phyloP scores from a whole-genome alignment of 2,329 filamentous ascomycete species.

The Colletotrichum spinosum region DNA sequence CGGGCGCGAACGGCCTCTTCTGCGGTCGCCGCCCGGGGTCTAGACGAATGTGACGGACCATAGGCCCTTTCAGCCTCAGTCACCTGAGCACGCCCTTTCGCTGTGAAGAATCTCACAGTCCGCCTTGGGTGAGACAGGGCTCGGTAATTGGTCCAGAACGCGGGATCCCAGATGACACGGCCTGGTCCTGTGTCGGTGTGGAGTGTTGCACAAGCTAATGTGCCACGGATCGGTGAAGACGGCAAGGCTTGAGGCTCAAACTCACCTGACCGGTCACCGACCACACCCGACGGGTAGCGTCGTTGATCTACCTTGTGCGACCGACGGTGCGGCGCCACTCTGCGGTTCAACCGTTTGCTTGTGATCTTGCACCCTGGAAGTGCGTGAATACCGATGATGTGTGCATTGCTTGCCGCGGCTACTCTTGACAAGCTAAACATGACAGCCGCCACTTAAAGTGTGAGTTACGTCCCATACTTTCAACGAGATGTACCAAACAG shows the following conservation, averaged over 20 bases:
- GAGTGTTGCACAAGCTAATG: constrained; percentile 21
- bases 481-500: too few relatives aligned
- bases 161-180: constrained; percentile 1
- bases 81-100: constrained; percentile 22
- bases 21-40: constrained; percentile 27
- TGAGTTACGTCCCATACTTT: too few relatives aligned
- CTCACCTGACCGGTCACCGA: constrained; percentile 24
- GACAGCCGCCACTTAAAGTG: too few relatives aligned
- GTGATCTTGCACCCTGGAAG: neutral
- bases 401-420: too few relatives aligned
- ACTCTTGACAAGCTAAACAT: too few relatives aligned
- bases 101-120: constrained; percentile 2
- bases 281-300: constrained; percentile 3
- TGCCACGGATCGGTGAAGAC: constrained; percentile 23
- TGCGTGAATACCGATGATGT: too few relatives aligned
- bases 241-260: constrained; percentile 32
- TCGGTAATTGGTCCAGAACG: constrained; percentile 14
- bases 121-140: constrained; percentile 7
- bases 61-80: constrained; percentile 21
- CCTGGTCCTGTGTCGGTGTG: constrained; percentile 4
- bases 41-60: constrained; percentile 20
- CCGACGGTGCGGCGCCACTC: constrained; percentile 13
- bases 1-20: constrained; percentile 33
- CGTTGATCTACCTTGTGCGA: constrained; percentile 4
- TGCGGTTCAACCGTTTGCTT: constrained; percentile 22